Percentiles rank a stretch among this genome's conserved stretches.
Conservation (phyloP, 257 asterid species). For the Cruciata laevipes region DNA sequence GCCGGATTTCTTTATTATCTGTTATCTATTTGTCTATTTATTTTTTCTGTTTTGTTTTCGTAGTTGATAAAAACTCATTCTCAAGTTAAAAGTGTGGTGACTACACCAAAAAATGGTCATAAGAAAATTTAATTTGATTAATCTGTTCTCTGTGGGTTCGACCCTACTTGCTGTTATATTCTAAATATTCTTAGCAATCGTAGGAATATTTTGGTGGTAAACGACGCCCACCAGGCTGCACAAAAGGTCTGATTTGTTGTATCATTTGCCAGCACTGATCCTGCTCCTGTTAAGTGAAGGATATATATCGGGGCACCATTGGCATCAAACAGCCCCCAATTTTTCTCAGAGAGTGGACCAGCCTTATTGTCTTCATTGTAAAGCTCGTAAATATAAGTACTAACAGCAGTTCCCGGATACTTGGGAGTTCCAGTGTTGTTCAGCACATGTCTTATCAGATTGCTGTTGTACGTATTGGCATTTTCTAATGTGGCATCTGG, state of each 20-base stretch:
- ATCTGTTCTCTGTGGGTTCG: too few species aligned
- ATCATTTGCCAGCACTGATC: constrained; percentile 61
- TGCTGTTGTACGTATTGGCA: constrained; percentile 83
- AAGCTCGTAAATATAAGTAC: constrained; percentile 76
- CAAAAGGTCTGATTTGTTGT: constrained; percentile 73
- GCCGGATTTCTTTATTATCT: too few species aligned
- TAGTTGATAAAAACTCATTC: too few species aligned
- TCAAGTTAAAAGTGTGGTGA: too few species aligned
- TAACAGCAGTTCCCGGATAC: constrained; percentile 62
- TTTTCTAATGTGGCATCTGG: constrained; percentile 76
- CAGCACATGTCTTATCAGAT: constrained; percentile 56
- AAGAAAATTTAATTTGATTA: too few species aligned
- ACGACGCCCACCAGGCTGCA: too few species aligned
- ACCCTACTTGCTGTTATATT: too few species aligned
- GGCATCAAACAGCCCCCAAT: constrained; percentile 76
- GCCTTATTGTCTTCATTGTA: constrained; percentile 64
- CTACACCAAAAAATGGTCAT: too few species aligned
- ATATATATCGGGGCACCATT: constrained; percentile 63
- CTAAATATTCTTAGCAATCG: too few species aligned
- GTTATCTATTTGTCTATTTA: too few species aligned
- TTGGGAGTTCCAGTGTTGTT: constrained; percentile 82
- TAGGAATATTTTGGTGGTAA: too few species aligned
- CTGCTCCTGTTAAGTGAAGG: constrained; percentile 54
- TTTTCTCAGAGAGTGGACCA: constrained; percentile 76
- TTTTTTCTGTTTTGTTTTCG: too few species aligned